Evolutionary conservation across 495 filamentous ascomycete species (phyloP).

Genomic region (Penicillium goetzii): DNA sequence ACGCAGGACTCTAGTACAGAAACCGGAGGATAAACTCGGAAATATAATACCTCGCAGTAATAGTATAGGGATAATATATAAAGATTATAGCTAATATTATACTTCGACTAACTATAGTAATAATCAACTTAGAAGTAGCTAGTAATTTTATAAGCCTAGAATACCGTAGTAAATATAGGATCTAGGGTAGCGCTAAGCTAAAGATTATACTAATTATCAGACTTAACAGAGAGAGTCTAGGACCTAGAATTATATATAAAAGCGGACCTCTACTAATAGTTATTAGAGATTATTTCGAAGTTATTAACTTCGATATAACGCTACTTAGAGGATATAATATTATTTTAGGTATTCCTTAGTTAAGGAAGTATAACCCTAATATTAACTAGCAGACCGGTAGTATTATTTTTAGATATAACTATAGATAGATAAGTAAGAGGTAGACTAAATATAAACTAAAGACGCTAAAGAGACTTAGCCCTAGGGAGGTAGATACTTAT

Average conservation of each 20-base stretch:
- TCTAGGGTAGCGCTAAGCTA: not conserved
- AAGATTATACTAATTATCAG: not conserved
- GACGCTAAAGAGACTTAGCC: not conserved
- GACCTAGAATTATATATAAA: not conserved
- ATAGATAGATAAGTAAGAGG: not conserved
- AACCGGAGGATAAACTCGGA: not conserved
- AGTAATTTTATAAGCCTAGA: not conserved
- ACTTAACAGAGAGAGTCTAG: too few relatives aligned
- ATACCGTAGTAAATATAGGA: not conserved
- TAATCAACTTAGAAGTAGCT: not conserved
- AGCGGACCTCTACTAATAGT: not conserved
- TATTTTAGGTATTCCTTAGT: not conserved
- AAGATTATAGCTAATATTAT: not conserved
- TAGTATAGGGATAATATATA: not conserved
- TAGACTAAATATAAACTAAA: not conserved
- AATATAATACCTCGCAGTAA: not conserved
- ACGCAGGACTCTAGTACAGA: constrained; percentile 1
- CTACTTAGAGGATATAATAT: not conserved
- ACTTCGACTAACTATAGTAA: not conserved
- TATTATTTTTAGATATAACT: not conserved
- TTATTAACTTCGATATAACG: not conserved
- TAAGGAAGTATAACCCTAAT: not conserved
- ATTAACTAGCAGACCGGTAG: too few relatives aligned
- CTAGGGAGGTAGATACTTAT: not conserved
- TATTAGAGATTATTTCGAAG: not conserved